Evolutionary conservation across 2,329 filamentous ascomycete genomes (phyloP), one percentile per base, ranked within the genome.

Genomic region (Cladosporium phlei): DNA sequence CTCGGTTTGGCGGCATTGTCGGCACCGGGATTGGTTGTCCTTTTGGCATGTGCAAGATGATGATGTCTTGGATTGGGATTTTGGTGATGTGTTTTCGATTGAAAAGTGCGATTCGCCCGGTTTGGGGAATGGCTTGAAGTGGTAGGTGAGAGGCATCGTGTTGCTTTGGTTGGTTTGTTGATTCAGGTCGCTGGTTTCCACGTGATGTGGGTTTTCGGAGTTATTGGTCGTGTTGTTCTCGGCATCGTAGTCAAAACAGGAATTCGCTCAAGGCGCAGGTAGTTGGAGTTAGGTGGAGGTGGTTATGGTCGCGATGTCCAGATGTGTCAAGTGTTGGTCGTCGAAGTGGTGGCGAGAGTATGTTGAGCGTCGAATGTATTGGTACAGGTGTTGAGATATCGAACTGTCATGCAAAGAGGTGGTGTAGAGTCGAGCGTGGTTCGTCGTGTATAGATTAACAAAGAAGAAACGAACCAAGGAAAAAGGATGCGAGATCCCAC

Each of bases 71-170:
- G 12, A 12, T 11, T 8, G 10, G 12, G 24, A 12, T 25, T 5
- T 16, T 22, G 16, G 25, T 12, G 11, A 5, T 35, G 37, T 6
- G 22, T 12, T 16, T 34, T 20, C 12, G 16, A 10, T 12, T 22
- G 16, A 9, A 28, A 21, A 19, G n/a, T 21, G 32, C 6, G 33
- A 25, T 22, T 45, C 42, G 19, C 33, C 32, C 4, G 42, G 32
- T 9, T 14, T 12, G 16, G 42, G 42, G 12, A 35, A 45, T 6
- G 42, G 42, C 11, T 33, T 45, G 32, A 45, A 45, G 24, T 45
- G 42, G 42, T 45, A 45, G n/a, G 30, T 45, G n/a, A 37, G n/a
- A 29, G 42, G 42, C 42, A 45, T 45, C n/a, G n/a, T n/a, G n/a
- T n/a, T n/a, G n/a, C n/a, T n/a, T n/a, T n/a, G n/a, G 5, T 34